These are phyloP conservation scores for Alternaria atra DNA, from an alignment of 2,329 filamentous ascomycete species.

Conservation along the genomic window DNA sequence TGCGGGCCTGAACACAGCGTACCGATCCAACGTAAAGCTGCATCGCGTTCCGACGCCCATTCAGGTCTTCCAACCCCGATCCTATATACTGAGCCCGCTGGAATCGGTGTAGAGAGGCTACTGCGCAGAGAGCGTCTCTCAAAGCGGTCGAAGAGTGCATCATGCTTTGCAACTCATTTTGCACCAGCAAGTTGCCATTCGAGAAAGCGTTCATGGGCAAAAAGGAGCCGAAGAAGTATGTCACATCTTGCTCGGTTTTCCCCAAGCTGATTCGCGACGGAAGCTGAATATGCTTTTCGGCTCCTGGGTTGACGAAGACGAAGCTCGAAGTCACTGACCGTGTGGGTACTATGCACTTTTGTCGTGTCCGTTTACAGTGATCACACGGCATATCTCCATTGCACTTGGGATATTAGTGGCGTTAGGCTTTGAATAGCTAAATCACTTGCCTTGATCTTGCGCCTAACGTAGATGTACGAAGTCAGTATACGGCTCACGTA, in stretches of 20 bases:
- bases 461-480: background rate
- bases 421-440: background rate
- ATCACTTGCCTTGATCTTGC: conserved; percentile 34
- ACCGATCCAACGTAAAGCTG: conserved; percentile 33
- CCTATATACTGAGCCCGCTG: background rate
- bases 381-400: conserved; percentile 34
- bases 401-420: conserved; percentile 25
- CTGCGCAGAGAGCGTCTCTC: conserved; percentile 31
- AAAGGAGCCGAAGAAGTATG: conserved; percentile 36
- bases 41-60: conserved; percentile 7
- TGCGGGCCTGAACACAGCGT: conserved; percentile 18
- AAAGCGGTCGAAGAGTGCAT: conserved; percentile 24
- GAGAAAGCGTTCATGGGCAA: conserved; percentile 33
- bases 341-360: conserved; percentile 18
- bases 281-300: background rate
- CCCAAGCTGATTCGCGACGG: background rate
- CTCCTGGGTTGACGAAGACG: conserved; percentile 26
- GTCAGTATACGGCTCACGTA: too few relatives aligned
- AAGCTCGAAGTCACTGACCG: conserved; percentile 12
- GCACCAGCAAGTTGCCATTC: conserved; percentile 11
- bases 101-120: conserved; percentile 24
- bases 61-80: background rate
- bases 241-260: conserved; percentile 17
- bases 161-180: conserved; percentile 21
- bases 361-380: conserved; percentile 29